Conservation (phyloP, 345 rosid species). For the Populus nigra region DNA sequence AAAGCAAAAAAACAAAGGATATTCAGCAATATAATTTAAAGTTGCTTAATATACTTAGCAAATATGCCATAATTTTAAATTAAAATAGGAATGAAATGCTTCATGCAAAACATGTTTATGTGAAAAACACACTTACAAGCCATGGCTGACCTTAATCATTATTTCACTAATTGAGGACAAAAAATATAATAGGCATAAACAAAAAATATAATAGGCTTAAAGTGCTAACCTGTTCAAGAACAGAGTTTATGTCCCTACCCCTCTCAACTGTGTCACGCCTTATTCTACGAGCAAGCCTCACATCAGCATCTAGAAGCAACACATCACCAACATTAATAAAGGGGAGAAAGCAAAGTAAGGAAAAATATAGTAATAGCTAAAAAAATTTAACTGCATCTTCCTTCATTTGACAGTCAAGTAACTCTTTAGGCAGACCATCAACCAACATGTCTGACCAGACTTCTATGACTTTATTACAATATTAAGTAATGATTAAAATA, state of each 20-base stretch:
- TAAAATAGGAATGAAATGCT: not conserved
- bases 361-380: not conserved
- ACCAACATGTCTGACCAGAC: not conserved
- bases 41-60: not conserved
- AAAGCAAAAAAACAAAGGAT: not conserved
- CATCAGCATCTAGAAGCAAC: constrained; percentile 88
- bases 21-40: not conserved
- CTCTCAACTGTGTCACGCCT: constrained; percentile 95
- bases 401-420: not conserved
- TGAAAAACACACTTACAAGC: not conserved
- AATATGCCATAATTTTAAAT: not conserved
- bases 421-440: not conserved
- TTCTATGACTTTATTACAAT: not conserved
- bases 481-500: not conserved
- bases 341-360: not conserved
- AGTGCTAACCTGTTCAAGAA: constrained; percentile 84
- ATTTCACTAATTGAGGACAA: not conserved
- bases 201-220: too few relatives aligned
- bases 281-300: constrained; percentile 99
- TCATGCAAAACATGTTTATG: not conserved
- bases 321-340: constrained; percentile 15
- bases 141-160: not conserved
- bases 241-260: constrained; percentile 92
- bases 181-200: too few relatives aligned
- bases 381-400: not conserved